phyloP scores from a whole-genome alignment of 768 basidiomycete genomes.

The Pleurotus sapidus region DNA sequence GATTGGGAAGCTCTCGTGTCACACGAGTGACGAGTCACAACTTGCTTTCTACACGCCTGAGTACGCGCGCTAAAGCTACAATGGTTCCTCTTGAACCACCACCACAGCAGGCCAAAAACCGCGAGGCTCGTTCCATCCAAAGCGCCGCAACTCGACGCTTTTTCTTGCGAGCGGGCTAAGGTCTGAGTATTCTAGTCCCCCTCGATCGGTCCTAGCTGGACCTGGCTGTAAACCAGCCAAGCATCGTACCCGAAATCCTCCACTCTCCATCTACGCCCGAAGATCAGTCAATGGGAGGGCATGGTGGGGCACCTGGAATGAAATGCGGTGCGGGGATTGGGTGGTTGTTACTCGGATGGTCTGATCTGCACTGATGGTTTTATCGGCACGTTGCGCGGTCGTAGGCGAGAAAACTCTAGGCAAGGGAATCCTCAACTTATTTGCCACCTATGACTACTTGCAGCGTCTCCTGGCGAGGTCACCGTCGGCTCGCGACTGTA shows the following conservation, averaged over 20 bases:
- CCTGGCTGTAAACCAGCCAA: conserved; percentile 52
- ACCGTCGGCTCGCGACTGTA: conserved; percentile 4
- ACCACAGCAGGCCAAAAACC: conserved; percentile 40
- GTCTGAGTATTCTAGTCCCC: conserved; percentile 74
- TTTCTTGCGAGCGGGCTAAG: conserved; percentile 73
- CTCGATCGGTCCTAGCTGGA: conserved; percentile 61
- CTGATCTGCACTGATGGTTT: conserved; percentile 5
- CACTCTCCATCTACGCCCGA: conserved; percentile 29
- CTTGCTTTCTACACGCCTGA: too few species aligned
- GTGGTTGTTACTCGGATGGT: conserved; percentile 21
- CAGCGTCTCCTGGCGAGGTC: background rate
- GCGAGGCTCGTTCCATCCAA: conserved; percentile 66
- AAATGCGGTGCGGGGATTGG: conserved; percentile 57
- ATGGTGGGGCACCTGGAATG: conserved; percentile 36
- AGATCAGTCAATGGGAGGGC: conserved; percentile 40
- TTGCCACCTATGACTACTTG: too few species aligned
- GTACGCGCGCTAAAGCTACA: too few species aligned
- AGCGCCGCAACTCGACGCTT: conserved; percentile 17
- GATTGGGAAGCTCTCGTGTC: background rate
- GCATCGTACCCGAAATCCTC: conserved; percentile 69
- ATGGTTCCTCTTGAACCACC: too few species aligned
- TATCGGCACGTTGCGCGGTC: background rate
- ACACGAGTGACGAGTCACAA: too few species aligned
- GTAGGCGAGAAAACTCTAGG: background rate
- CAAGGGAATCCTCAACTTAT: background rate